Base-by-base conservation (phyloP, 345 rosid genomes). In the Nephelium lappaceum region DNA sequence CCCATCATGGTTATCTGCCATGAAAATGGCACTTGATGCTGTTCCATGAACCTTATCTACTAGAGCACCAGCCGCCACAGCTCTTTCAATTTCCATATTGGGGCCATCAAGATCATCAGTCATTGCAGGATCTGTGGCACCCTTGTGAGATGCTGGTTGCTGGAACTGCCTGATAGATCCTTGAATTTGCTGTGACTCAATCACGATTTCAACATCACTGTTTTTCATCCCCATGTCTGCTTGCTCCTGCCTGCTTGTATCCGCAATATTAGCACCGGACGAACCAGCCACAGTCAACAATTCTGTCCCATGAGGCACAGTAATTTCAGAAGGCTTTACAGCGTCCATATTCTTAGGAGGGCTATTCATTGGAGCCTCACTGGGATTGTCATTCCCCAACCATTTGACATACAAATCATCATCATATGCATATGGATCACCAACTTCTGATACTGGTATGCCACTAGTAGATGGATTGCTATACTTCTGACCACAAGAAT, bases 391-490 rank as follows among this genome's bases (percentile, higher is more conserved):
- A n/a, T 77, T 79, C 74, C 77, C 79, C 27, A 79, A 42, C 93
- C 90, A 88, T 55, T 57, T 80, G 64, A 71, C 78, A 64, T 61
- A 79, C 66, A 86, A 79, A 63, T 84, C 84, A 78, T 88, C 91
- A 69, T 87, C 85, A 68, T 85, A 80, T 1, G 86, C 81, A 67
- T 86, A 84, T 43, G 78, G 53, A 45, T 77, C 67, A 55, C 69
- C 63, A 38, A 58, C 47, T 57, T 75, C 82, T n/a, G 42, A 43
- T 77, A 72, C 83, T 60, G n/a, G 83, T 11, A 42, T 71, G 75
- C 76, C 77, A 70, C 73, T 72, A 69, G 84, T 45, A 84, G 65
- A 81, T 73, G 78, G 77, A 36, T 69, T 72, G 72, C 53, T 73
- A 36, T 31, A 79, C 69, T 78, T 82, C 77, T 79, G 85, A 67